Evolutionary conservation across 345 rosid genomes (phyloP), one percentile per base, ranked within the genome.

Genomic region (Aurinia saxatilis): DNA sequence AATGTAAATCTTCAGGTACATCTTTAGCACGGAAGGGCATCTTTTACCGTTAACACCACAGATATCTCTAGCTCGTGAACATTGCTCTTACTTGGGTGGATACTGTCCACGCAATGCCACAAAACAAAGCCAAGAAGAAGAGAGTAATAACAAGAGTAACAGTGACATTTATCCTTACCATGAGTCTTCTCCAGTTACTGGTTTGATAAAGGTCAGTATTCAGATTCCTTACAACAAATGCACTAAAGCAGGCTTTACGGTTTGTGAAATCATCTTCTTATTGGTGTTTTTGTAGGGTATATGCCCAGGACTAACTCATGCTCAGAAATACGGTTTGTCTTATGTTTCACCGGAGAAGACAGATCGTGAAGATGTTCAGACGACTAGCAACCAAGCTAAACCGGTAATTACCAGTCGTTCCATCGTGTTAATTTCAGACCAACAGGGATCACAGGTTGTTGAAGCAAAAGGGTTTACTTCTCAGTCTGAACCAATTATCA

Each of bases 21-120:
- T 87, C 67, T 90, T 93, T 67, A 90, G 83, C 60, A 93, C 99
- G 1, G 99, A 93, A 78, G 97, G 99, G 38, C 99, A 93, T 77
- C 74, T 93, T 16, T 56, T 93, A 77, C 96, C 99, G 18, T 75
- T 82, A 64, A 85, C 87, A 16, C 97, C 99, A 7, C 96, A 87
- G 70, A 90, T 93, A 72, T 90, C 97, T 72, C 80, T 93, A 46
- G 81, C 66, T 44, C 64, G 65, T 63, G 99, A 93, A 64, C 97
- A 82, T 66, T 93, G 99, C 73, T 81, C 95, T 2, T 93, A 93
- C 75, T 71, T 85, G 36, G 95, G 95, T 36, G 91, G 95, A 29
- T 82, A 81, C 73, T 93, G 99, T 72, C 73, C 62, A 69, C 73
- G 73, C 41, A 77, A 71, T 42, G 80, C 75, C 44, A 54, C 66